phyloP scores from a whole-genome alignment of 768 basidiomycete species.

The Russula emetica region DNA sequence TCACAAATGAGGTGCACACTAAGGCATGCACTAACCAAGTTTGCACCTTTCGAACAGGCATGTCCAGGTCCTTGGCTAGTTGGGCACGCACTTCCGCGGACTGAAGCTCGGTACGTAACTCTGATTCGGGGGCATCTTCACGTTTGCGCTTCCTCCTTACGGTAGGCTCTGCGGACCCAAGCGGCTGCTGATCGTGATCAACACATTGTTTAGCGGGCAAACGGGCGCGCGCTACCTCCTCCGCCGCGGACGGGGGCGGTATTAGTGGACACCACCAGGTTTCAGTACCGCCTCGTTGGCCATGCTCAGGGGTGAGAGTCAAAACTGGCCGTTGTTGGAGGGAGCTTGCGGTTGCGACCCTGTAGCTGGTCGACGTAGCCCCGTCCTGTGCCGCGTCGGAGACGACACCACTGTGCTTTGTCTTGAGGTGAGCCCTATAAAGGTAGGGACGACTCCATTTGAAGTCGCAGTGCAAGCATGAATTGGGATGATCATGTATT shows the following conservation, averaged over 20 bases:
- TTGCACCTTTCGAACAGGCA: background rate
- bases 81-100: background rate
- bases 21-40: background rate
- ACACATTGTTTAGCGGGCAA: background rate
- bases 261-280: background rate
- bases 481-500: background rate
- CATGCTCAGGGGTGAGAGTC: background rate
- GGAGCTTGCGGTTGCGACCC: background rate
- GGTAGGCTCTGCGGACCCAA: background rate
- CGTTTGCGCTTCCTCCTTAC: background rate
- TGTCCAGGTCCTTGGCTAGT: background rate
- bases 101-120: background rate
- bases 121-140: background rate
- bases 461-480: background rate
- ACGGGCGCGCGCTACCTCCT: too few relatives aligned
- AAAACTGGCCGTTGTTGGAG: background rate
- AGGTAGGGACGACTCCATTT: background rate
- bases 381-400: background rate
- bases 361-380: background rate
- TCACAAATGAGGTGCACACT: background rate
- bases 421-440: background rate
- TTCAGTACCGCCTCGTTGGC: background rate
- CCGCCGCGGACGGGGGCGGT: background rate
- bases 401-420: background rate
- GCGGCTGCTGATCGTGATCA: background rate